These are phyloP conservation scores for Coniosporium tulheliwenetii DNA, from an alignment of 2,329 filamentous ascomycete species.

Conservation along the genomic window DNA sequence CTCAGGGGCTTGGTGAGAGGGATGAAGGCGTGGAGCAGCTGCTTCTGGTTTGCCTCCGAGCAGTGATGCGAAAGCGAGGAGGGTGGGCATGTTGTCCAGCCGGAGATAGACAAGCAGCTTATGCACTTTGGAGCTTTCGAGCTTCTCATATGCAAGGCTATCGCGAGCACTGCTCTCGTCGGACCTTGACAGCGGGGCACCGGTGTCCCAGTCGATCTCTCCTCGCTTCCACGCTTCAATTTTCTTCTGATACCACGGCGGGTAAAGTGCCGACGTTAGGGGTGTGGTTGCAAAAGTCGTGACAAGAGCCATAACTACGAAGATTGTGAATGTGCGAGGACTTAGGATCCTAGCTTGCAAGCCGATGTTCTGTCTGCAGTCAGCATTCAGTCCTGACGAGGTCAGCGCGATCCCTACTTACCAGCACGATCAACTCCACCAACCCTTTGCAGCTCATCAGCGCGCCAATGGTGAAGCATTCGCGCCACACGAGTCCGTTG, in stretches of 20 bases:
- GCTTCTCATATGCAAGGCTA: constrained; percentile 31
- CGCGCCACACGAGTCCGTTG: constrained; percentile 74
- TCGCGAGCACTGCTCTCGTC: constrained; percentile 14
- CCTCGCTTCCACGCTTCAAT: constrained; percentile 61
- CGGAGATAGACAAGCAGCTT: constrained; percentile 68
- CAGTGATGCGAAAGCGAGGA: constrained; percentile 70
- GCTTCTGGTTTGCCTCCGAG: constrained; percentile 42
- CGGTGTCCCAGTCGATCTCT: constrained; percentile 80
- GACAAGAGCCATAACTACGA: constrained; percentile 83
- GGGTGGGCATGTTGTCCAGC: constrained; percentile 65
- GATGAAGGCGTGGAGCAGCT: constrained; percentile 20
- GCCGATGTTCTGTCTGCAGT: constrained; percentile 49
- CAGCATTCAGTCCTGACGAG: constrained; percentile 4
- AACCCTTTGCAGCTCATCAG: constrained; percentile 96
- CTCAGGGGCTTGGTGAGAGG: constrained; percentile 12
- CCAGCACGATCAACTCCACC: constrained; percentile 86
- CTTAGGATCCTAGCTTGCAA: constrained; percentile 71
- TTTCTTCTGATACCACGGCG: constrained; percentile 60
- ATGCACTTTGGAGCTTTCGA: constrained; percentile 36
- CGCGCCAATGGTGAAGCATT: constrained; percentile 73
- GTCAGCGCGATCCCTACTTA: constrained; percentile 25
- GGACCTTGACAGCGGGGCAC: constrained; percentile 22
- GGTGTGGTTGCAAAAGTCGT: constrained; percentile 78
- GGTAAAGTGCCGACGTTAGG: constrained; percentile 57
- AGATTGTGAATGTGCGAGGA: constrained; percentile 74